Conservation (phyloP, 768 basidiomycete genomes). For the Panaeolus cyanescens region DNA sequence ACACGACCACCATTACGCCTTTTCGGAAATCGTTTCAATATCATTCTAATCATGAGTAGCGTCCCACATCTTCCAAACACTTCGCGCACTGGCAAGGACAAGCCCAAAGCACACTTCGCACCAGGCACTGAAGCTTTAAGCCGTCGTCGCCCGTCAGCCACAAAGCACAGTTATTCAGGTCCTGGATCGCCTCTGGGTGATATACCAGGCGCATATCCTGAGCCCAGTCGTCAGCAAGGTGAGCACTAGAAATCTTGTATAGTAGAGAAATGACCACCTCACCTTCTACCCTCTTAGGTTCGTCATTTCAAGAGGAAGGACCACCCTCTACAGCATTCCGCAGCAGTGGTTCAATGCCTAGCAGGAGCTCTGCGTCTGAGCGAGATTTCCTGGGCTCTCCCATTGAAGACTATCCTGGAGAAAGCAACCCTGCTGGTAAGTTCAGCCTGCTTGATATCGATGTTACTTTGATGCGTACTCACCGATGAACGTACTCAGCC, state of each 20-base stretch:
- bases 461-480: not conserved
- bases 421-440: not conserved
- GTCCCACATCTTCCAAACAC: not conserved
- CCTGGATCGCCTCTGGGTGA: not conserved
- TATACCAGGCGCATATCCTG: not conserved
- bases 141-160: not conserved
- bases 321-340: not conserved
- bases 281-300: not conserved
- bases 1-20: not conserved
- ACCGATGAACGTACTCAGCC: too few species aligned
- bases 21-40: too few species aligned
- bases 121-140: not conserved
- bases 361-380: not conserved
- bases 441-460: not conserved
- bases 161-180: not conserved
- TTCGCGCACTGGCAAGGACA: not conserved
- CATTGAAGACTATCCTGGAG: not conserved
- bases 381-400: not conserved
- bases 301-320: not conserved
- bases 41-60: not conserved
- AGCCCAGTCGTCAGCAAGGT: not conserved
- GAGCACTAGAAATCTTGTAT: not conserved
- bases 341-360: not conserved
- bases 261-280: not conserved
- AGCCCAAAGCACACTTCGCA: not conserved